Conservation (phyloP, 306 rosid species). For the Lathyrus aphaca region DNA sequence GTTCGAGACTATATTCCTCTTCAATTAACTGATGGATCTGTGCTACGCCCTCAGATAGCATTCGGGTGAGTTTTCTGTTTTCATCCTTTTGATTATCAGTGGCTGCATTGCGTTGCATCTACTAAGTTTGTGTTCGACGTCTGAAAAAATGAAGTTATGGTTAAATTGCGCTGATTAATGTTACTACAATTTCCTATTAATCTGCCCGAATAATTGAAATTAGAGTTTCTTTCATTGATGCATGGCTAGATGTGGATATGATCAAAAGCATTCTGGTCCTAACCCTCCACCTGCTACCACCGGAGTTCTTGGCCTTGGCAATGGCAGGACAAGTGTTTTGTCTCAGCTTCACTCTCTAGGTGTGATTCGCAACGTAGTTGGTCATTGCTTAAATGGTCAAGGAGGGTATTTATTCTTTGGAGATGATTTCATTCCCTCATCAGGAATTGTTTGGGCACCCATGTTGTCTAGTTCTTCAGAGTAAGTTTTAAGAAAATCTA, state of each 20-base stretch:
- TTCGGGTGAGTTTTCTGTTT: constrained; percentile 70
- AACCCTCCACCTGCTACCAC: constrained; percentile 61
- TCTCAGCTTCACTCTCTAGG: constrained; percentile 63
- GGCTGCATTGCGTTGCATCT: background rate
- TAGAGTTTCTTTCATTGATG: constrained; percentile 28
- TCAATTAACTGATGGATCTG: constrained; percentile 64
- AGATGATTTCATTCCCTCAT: constrained; percentile 68
- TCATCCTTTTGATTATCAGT: background rate
- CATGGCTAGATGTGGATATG: constrained; percentile 84
- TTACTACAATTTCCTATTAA: background rate
- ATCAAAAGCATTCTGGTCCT: constrained; percentile 57
- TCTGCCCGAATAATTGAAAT: constrained; percentile 13
- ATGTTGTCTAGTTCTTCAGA: constrained; percentile 44
- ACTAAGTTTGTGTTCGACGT: constrained; percentile 1
- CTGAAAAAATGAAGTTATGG: background rate
- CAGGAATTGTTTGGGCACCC: constrained; percentile 68
- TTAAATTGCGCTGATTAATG: background rate
- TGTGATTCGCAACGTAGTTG: constrained; percentile 57
- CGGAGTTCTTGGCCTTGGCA: constrained; percentile 90
- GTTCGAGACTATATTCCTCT: constrained; percentile 63
- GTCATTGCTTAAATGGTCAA: constrained; percentile 70
- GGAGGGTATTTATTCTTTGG: constrained; percentile 88
- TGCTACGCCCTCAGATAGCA: constrained; percentile 54
- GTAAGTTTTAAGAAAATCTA: constrained; percentile 50
- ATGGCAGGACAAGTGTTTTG: constrained; percentile 60